Conservation (phyloP, 768 basidiomycete genomes). For the Termitomyces sp. region DNA sequence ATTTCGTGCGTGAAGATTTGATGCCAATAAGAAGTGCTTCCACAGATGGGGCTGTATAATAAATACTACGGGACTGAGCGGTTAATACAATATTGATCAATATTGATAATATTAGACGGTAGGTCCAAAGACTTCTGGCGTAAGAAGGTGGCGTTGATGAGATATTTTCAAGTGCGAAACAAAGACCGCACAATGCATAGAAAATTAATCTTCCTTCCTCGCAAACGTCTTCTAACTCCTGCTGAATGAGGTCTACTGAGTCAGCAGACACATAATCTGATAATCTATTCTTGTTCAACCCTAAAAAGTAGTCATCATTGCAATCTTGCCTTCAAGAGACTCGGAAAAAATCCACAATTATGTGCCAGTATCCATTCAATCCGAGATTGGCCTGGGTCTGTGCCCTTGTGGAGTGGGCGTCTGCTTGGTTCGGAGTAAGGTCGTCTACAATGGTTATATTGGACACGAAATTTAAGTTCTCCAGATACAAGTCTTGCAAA, state of each 20-base stretch:
- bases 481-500: constrained; percentile 2
- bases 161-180: not conserved
- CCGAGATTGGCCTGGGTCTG: not conserved
- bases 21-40: not conserved
- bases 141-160: not conserved
- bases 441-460: constrained; percentile 11
- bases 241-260: too few relatives aligned
- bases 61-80: too few relatives aligned
- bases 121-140: not conserved
- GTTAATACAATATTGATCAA: not conserved
- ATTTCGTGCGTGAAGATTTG: not conserved
- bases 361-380: not conserved
- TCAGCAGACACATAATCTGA: not conserved
- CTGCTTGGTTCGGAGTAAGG: not conserved
- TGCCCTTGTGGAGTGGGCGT: not conserved
- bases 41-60: not conserved
- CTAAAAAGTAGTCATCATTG: not conserved
- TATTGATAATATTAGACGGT: not conserved
- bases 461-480: constrained; percentile 2
- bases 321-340: not conserved
- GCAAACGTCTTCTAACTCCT: not conserved
- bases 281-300: not conserved
- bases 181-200: not conserved
- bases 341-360: not conserved
- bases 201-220: not conserved